phyloP scores from a whole-genome alignment of 768 basidiomycete species.

The Boletus eberwhitei region DNA sequence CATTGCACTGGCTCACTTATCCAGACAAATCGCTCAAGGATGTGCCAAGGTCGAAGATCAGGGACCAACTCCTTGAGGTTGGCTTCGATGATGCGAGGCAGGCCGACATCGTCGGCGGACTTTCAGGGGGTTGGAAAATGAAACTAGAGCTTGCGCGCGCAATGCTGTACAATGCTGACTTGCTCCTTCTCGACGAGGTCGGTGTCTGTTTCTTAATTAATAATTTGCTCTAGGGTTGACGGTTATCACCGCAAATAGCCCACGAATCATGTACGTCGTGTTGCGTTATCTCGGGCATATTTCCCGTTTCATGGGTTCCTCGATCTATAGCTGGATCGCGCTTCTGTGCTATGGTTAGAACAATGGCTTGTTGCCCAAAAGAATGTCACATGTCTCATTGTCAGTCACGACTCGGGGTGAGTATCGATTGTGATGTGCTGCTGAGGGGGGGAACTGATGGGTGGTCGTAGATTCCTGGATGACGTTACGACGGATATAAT shows the following conservation, averaged over 20 bases:
- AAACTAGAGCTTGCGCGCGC: conserved; percentile 94
- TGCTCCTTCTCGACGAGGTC: conserved; percentile 83
- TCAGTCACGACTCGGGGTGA: conserved; percentile 95
- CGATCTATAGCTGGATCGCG: conserved; percentile 61
- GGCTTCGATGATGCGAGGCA: conserved; percentile 90
- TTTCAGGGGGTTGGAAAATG: conserved; percentile 99
- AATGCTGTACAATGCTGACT: conserved; percentile 93
- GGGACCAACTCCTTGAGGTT: conserved; percentile 77
- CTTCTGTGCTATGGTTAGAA: conserved; percentile 90
- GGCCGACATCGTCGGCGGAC: conserved; percentile 77
- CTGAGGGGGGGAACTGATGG: conserved; percentile 9
- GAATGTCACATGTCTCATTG: conserved; percentile 85
- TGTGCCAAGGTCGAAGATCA: conserved; percentile 67
- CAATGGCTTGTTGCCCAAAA: conserved; percentile 78
- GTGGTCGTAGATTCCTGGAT: conserved; percentile 75
- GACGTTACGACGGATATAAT: conserved; percentile 95
- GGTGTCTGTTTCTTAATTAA: conserved; percentile 20
- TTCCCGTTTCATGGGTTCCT: conserved; percentile 14
- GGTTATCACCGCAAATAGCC: conserved; percentile 49
- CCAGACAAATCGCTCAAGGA: conserved; percentile 66
- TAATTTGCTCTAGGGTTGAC: conserved; percentile 19
- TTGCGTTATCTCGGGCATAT: conserved; percentile 15
- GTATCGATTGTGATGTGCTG: conserved; percentile 26
- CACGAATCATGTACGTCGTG: conserved; percentile 76
- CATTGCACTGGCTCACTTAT: conserved; percentile 1